These are phyloP conservation scores for Fusarium guadeloupense DNA, from an alignment of 2,329 filamentous ascomycete species.

Conservation along the genomic window DNA sequence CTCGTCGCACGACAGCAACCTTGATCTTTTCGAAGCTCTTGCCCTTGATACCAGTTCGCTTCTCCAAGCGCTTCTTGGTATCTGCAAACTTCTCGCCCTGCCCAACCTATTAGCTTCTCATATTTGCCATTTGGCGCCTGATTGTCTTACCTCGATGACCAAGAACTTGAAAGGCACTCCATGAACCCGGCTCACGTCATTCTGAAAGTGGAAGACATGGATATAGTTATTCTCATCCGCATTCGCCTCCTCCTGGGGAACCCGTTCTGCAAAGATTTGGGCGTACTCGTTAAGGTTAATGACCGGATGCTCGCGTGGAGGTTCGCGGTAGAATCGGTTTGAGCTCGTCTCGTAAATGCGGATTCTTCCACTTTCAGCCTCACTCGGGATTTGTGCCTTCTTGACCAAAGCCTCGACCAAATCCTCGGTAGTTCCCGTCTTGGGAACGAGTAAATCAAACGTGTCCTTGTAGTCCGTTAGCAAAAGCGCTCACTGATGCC, in stretches of 20 bases:
- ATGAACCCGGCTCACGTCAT: constrained; percentile 83
- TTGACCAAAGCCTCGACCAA: constrained; percentile 79
- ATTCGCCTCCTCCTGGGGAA: constrained; percentile 77
- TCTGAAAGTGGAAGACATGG: constrained; percentile 91
- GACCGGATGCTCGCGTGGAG: constrained; percentile 76
- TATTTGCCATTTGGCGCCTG: not conserved
- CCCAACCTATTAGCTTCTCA: constrained; percentile 5
- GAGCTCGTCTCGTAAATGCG: constrained; percentile 85
- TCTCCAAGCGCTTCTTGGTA: constrained; percentile 93
- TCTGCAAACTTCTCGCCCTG: constrained; percentile 88
- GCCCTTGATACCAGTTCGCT: constrained; percentile 92
- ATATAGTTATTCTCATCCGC: constrained; percentile 69
- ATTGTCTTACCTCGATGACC: constrained; percentile 73
- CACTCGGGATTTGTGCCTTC: constrained; percentile 81
- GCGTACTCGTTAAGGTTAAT: constrained; percentile 87
- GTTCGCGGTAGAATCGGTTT: constrained; percentile 84
- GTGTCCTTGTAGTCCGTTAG: constrained; percentile 64
- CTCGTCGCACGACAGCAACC: constrained; percentile 82
- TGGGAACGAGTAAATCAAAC: constrained; percentile 85
- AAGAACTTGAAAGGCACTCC: constrained; percentile 92
- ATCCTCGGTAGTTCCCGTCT: constrained; percentile 83
- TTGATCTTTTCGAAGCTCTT: constrained; percentile 99
- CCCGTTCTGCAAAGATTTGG: constrained; percentile 80
- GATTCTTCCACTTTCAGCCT: constrained; percentile 73
- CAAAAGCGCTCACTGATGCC: not conserved